Evolutionary conservation across 208 protist species (phyloP), one percentile per base, ranked within the genome.

Genomic region (Spongospora subterranea): DNA sequence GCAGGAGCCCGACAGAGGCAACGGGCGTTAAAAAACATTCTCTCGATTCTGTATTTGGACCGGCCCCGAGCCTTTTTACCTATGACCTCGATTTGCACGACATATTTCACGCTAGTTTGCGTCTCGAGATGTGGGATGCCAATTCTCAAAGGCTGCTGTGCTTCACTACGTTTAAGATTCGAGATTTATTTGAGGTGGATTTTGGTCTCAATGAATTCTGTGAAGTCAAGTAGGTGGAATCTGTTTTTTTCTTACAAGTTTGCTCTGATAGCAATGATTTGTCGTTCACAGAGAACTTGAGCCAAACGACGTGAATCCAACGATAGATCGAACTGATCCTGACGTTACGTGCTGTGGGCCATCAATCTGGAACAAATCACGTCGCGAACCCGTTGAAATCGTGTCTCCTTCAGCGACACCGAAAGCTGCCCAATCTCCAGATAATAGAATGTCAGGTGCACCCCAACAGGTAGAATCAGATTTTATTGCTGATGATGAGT

Each of bases 121-220:
- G 71, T 20, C 6, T 82, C n/a, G 71, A 82, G 71, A 39, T 82
- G 6, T 82, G 71, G 71, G 71, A 82, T n/a, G 6, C n/a, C n/a
- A 43, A 35, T 13, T 20, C 35, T 20, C 17, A 43, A 20, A n/a
- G 35, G 35, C 71, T 82, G 6, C 35, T 82, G 17, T 20, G 71
- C 40, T 45, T 43, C n/a, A 43, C 71, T 20, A 35, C n/a, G 17
- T 39, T 82, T 6, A 82, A 43, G 13, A 82, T 82, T 6, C 6
- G 71, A n/a, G 35, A 82, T 35, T 40, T 82, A 20, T 82, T 82
- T n/a, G 71, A 82, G n/a, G 17, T 82, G 71, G 71, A 82, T 17
- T 82, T 82, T n/a, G 71, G 71, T n/a, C 6, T 82, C n/a, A 43
- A 82, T n/a, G 71, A 82, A n/a, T 82, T 82, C 71, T 82, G 17